Evolutionary conservation across 1,139 yeast species (phyloP).

Genomic region (Pichia sp.): DNA sequence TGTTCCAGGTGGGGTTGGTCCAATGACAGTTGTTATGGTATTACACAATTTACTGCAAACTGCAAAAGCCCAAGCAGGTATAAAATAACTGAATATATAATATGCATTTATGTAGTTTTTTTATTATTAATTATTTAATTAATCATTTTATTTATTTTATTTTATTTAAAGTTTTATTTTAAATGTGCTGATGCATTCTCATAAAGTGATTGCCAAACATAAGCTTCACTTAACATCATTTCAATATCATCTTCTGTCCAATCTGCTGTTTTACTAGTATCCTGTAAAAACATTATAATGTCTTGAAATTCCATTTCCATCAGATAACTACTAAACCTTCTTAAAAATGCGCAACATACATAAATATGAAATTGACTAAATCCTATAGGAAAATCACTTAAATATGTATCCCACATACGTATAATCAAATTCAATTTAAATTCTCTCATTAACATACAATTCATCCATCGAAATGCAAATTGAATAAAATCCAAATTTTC

Average conservation of each 20-base stretch:
- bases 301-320: constrained; percentile 93
- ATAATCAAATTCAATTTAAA: constrained; percentile 69
- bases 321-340: constrained; percentile 74
- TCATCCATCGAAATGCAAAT: constrained; percentile 98
- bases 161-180: constrained; percentile 32
- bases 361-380: constrained; percentile 91
- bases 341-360: constrained; percentile 96
- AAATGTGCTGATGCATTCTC: constrained; percentile 85
- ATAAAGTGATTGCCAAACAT: constrained; percentile 90
- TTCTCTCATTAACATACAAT: constrained; percentile 93
- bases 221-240: constrained; percentile 88
- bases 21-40: constrained; percentile 84
- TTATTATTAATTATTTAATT: background rate
- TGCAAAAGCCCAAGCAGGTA: constrained; percentile 40
- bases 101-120: background rate
- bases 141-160: no score
- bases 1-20: constrained; percentile 88
- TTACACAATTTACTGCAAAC: constrained; percentile 59
- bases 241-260: constrained; percentile 94
- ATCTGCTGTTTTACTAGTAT: constrained; percentile 68
- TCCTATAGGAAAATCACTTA: constrained; percentile 83
- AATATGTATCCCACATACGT: constrained; percentile 97
- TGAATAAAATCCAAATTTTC: constrained; percentile 92
- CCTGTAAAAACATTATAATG: constrained; percentile 79
- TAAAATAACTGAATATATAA: no score